These are phyloP conservation scores for Glebionis coronaria DNA, from an alignment of 129 eudicot genomes.

Conservation along the genomic window DNA sequence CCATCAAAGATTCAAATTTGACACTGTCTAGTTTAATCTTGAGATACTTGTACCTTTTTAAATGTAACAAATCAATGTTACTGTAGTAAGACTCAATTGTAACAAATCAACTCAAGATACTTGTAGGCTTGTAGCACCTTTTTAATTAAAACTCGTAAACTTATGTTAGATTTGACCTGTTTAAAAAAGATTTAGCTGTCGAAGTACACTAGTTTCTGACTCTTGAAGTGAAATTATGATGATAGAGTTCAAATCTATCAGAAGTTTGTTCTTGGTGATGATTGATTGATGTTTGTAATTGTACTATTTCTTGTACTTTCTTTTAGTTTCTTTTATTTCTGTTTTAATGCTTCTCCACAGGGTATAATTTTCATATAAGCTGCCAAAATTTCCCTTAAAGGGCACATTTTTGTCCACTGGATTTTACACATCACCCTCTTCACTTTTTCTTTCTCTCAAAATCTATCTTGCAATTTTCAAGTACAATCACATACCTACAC, in stretches of 20 bases:
- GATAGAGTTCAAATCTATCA: slow-evolving; percentile 28
- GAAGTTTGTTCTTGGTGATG: slow-evolving; percentile 48
- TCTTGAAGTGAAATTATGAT: slow-evolving; percentile 17
- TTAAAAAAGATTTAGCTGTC: slow-evolving; percentile 1
- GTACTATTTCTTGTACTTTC: slow-evolving; percentile 35
- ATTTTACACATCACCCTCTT: slow-evolving; percentile 27
- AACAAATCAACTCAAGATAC: neutral
- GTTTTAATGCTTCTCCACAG: slow-evolving; percentile 34
- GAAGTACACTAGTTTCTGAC: slow-evolving; percentile 14
- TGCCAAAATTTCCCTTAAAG: slow-evolving; percentile 45
- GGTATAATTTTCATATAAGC: slow-evolving; percentile 54
- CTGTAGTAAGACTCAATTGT: no score
- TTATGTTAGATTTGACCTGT: neutral
- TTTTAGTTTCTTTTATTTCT: slow-evolving; percentile 32
- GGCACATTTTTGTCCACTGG: slow-evolving; percentile 28
- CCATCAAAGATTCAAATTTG: no score
- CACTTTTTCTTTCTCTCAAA: slow-evolving; percentile 29
- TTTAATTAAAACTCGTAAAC: neutral
- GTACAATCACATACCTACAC: slow-evolving; percentile 26
- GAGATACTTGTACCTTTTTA: no score
- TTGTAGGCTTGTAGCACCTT: neutral
- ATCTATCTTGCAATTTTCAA: slow-evolving; percentile 23
- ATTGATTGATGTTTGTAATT: slow-evolving; percentile 54
- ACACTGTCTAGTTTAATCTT: no score
- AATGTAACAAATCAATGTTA: no score